A percentile compares a stretch with the other conserved stretches of the same genome.
Conservation (phyloP, 768 basidiomycete genomes). For the Lactarius evosmus region DNA sequence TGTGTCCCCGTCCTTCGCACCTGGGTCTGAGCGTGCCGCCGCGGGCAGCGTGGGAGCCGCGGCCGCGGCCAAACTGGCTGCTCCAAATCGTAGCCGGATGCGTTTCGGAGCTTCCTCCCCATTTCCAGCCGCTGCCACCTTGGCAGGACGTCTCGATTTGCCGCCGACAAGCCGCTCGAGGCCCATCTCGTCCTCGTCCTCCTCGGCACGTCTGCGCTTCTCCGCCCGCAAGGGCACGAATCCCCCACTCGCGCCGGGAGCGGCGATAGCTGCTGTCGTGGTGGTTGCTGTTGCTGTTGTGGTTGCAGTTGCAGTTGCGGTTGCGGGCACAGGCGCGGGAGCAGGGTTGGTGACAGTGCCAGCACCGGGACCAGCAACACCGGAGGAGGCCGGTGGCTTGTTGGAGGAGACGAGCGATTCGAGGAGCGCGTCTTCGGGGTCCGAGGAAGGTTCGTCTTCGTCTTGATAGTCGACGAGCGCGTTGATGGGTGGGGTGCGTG, state of each 20-base stretch:
- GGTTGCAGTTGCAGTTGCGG: neutral
- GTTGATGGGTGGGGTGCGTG: conserved; percentile 53
- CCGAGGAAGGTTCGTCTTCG: conserved; percentile 60
- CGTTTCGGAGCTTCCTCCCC: conserved; percentile 47
- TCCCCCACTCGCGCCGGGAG: conserved; percentile 27
- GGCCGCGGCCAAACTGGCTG: conserved; percentile 39
- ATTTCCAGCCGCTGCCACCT: conserved; percentile 5
- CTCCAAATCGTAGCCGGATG: conserved; percentile 69
- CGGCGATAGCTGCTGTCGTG: neutral
- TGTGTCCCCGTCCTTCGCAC: conserved; percentile 71
- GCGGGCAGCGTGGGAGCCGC: conserved; percentile 33
- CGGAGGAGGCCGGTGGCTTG: conserved; percentile 34
- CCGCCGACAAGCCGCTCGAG: conserved; percentile 52
- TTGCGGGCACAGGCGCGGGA: neutral
- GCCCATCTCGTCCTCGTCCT: conserved; percentile 67
- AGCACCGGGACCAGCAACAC: neutral
- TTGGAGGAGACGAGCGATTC: conserved; percentile 49
- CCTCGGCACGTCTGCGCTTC: conserved; percentile 37
- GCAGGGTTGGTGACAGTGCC: conserved; percentile 1
- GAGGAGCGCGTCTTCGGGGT: conserved; percentile 50
- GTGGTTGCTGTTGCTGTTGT: neutral
- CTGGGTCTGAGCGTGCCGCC: conserved; percentile 56
- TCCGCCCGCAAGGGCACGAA: conserved; percentile 52
- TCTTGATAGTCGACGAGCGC: conserved; percentile 77
- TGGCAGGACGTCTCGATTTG: conserved; percentile 39